These are phyloP conservation scores for Saccharomyces cerevisiae DNA, from an alignment of 805 yeast genomes.

Conservation along the genomic window DNA sequence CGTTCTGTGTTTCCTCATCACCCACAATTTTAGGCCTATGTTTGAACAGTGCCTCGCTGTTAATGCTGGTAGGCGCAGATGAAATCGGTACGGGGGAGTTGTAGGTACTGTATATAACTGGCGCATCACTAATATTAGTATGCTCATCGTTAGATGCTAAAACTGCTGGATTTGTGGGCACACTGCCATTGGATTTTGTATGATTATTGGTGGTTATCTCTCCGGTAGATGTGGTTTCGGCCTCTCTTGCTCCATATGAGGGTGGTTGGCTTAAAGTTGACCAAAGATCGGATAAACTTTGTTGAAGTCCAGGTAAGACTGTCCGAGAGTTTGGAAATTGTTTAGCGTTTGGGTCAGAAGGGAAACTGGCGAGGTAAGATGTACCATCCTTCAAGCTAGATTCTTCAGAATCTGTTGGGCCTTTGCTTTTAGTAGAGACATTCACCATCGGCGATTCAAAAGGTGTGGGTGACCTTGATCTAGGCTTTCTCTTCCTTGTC, in stretches of 20 bases:
- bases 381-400: background rate
- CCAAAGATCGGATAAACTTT: slow-evolving; percentile 6
- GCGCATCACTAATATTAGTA: background rate
- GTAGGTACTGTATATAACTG: background rate
- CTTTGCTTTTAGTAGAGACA: background rate
- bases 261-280: background rate
- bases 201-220: background rate
- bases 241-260: background rate
- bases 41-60: background rate
- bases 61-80: background rate
- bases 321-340: background rate
- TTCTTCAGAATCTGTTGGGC: background rate
- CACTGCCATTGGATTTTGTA: background rate
- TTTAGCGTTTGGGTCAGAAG: background rate
- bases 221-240: background rate
- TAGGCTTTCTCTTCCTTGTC: slow-evolving; percentile 37
- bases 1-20: background rate
- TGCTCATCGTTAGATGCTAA: background rate
- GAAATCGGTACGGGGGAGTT: background rate
- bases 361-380: background rate
- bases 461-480: slow-evolving; percentile 8
- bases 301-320: slow-evolving; percentile 5
- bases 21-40: background rate
- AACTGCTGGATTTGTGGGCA: background rate
- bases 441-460: background rate